Conservation (phyloP, 164 flowering plant species). For the Stephania yunnanensis region DNA sequence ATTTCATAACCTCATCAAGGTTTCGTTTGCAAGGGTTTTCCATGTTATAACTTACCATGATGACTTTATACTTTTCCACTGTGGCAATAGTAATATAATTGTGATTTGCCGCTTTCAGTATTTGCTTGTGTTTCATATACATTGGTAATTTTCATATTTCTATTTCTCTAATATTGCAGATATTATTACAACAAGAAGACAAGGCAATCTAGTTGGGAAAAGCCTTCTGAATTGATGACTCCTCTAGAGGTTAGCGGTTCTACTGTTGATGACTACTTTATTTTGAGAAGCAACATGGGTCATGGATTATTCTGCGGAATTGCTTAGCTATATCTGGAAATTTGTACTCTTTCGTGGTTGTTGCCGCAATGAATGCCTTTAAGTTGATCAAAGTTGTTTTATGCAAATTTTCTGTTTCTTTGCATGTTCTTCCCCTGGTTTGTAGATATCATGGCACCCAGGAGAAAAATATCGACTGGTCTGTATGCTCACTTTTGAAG, state of each 20-base stretch:
- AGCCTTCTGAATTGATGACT: slow-evolving; percentile 62
- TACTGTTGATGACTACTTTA: neutral
- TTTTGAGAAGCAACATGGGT: neutral
- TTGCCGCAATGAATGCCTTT: slow-evolving; percentile 25
- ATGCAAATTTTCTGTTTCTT: slow-evolving; percentile 51
- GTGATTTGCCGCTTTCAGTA: neutral
- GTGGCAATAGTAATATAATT: neutral
- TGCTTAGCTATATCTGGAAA: slow-evolving; percentile 17
- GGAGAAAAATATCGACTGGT: slow-evolving; percentile 63
- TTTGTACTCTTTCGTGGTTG: slow-evolving; percentile 26
- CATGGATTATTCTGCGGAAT: slow-evolving; percentile 11
- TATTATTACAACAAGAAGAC: slow-evolving; percentile 91
- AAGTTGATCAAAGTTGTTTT: slow-evolving; percentile 42
- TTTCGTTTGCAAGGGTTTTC: neutral
- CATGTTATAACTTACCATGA: neutral
- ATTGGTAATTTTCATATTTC: slow-evolving; percentile 3
- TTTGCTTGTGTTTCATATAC: no score
- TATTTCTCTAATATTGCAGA: slow-evolving; percentile 27
- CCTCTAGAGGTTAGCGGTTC: slow-evolving; percentile 77
- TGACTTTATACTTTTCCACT: neutral
- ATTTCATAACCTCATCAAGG: neutral
- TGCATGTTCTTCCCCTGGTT: slow-evolving; percentile 73
- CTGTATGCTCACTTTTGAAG: slow-evolving; percentile 73
- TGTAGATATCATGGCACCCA: slow-evolving; percentile 79
- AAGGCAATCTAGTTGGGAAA: slow-evolving; percentile 61